A percentile compares a stretch with the other conserved stretches of the same genome.
These are phyloP conservation scores for Psilocybe mexicana DNA, from an alignment of 1,284 basidiomycete genomes.

Conservation along the genomic window DNA sequence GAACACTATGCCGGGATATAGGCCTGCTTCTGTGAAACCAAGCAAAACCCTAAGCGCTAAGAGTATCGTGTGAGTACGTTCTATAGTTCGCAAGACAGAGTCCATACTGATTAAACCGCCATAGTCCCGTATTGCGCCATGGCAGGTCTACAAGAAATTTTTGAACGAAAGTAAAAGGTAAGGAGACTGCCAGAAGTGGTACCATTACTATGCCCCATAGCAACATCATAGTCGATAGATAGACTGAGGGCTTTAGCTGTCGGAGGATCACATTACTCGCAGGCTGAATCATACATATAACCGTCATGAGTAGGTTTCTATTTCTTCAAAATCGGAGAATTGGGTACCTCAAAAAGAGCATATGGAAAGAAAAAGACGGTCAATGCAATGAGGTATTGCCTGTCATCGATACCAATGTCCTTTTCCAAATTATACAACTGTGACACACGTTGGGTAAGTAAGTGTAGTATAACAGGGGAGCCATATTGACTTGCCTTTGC, in stretches of 20 bases:
- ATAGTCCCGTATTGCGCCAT: conserved; percentile 52
- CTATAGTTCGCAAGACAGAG: background rate
- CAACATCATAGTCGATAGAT: conserved; percentile 55
- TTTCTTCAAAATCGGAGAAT: background rate
- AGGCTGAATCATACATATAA: conserved; percentile 33
- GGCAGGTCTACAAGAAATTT: conserved; percentile 41
- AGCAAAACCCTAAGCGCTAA: conserved; percentile 52
- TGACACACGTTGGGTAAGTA: background rate
- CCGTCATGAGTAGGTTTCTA: background rate
- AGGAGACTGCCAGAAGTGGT: conserved; percentile 13
- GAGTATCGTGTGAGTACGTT: background rate
- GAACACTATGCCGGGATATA: conserved; percentile 58
- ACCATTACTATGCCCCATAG: conserved; percentile 64
- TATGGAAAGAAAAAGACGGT: conserved; percentile 64
- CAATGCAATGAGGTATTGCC: conserved; percentile 54
- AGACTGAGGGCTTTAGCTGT: conserved; percentile 57
- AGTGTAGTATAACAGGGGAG: background rate
- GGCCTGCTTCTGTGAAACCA: conserved; percentile 52
- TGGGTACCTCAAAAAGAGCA: conserved; percentile 49
- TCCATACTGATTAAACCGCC: conserved; percentile 48
- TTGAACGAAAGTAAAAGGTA: background rate
- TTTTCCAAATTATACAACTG: conserved; percentile 49
- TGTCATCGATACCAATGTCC: conserved; percentile 49
- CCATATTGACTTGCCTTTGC: conserved; percentile 46
- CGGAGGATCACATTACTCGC: conserved; percentile 58